Evolutionary conservation across 306 rosid species (phyloP).

Genomic region (apple (Malus domestica)): ASM211411v1 NC_041802.1:15899501-15900000

Average conservation of each 20-base stretch:
- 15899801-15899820: constrained; percentile 50
- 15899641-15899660: constrained; percentile 39
- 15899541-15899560: constrained; percentile 36
- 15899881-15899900: constrained; percentile 49
- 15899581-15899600: constrained; percentile 45
- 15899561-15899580: constrained; percentile 41
- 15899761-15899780: constrained; percentile 45
- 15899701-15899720: constrained; percentile 45
- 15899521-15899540: constrained; percentile 33
- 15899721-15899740: constrained; percentile 38
- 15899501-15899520: constrained; percentile 45
- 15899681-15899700: constrained; percentile 52
- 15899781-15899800: constrained; percentile 41
- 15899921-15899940: constrained; percentile 32
- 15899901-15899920: constrained; percentile 41
- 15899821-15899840: constrained; percentile 41
- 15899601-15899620: constrained; percentile 50
- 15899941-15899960: constrained; percentile 54
- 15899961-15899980: constrained; percentile 27
- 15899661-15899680: constrained; percentile 55
- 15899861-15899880: constrained; percentile 49
- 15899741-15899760: constrained; percentile 26
- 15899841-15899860: constrained; percentile 40
- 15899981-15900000: constrained; percentile 42
- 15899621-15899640: constrained; percentile 39